A percentile compares a stretch with the other conserved stretches of the same genome.
Evolutionary conservation across 345 rosid genomes (phyloP).

Genomic region (Syzygium jambos): DNA sequence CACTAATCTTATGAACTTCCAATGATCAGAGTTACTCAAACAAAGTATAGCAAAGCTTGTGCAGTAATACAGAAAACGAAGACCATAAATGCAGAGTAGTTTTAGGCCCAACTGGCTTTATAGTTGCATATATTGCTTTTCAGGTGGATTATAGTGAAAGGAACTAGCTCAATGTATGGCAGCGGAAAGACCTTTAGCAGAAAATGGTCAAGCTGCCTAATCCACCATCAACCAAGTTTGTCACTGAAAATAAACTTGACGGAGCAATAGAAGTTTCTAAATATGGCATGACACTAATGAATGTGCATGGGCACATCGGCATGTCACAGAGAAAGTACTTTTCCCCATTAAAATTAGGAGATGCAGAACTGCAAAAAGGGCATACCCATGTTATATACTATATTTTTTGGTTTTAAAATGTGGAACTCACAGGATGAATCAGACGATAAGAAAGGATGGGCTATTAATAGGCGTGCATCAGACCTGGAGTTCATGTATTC

Average conservation of each 20-base stretch:
- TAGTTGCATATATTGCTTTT: neutral
- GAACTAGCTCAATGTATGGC: neutral
- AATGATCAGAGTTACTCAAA: neutral
- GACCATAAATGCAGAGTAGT: neutral
- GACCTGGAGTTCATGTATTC: slow-evolving; percentile 91
- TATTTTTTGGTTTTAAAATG: neutral
- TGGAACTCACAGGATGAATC: neutral
- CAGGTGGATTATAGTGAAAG: neutral
- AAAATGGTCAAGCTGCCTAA: neutral
- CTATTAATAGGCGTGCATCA: slow-evolving; percentile 3
- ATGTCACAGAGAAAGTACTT: neutral
- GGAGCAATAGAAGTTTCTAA: neutral
- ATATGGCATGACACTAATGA: neutral
- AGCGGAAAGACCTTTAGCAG: neutral
- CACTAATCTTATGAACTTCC: neutral
- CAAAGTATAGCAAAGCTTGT: neutral
- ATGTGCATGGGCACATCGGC: neutral
- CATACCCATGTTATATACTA: neutral
- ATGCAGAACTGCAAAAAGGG: neutral
- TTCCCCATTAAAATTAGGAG: neutral
- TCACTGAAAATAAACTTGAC: neutral
- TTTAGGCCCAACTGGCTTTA: neutral
- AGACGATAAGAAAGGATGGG: neutral
- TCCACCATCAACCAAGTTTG: neutral
- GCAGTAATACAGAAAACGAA: neutral